Percentiles rank a stretch among this genome's conserved stretches.
Evolutionary conservation across 108 stramenopile genomes (phyloP).

Genomic region (Conticribra guillardii): DNA sequence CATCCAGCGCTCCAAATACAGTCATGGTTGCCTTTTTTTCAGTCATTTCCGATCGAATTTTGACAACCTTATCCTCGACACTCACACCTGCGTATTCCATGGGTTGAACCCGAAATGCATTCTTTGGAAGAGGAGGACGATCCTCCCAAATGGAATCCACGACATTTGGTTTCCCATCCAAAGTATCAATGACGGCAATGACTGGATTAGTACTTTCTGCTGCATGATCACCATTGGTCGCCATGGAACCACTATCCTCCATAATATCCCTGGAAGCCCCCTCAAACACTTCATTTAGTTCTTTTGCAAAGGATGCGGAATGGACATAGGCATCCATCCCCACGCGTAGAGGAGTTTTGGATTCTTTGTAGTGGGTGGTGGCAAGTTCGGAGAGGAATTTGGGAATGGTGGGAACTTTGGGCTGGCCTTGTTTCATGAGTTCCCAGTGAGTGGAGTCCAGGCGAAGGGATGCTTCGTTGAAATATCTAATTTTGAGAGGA

Average conservation of each 20-base stretch:
- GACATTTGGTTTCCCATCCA: constrained; percentile 68
- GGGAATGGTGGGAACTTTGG: constrained; percentile 70
- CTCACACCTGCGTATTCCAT: constrained; percentile 88
- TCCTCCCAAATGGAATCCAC: constrained; percentile 93
- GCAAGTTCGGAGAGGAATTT: constrained; percentile 69
- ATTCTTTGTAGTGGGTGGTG: constrained; percentile 35
- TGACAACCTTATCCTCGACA: constrained; percentile 78
- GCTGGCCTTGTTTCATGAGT: constrained; percentile 83
- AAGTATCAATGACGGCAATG: constrained; percentile 65
- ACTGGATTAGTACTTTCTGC: constrained; percentile 3
- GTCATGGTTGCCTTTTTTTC: constrained; percentile 80
- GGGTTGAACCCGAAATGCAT: constrained; percentile 85
- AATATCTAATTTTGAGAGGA: constrained; percentile 58
- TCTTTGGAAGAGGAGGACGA: constrained; percentile 76
- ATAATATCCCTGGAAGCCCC: constrained; percentile 53
- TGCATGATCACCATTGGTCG: background rate
- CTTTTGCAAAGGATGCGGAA: constrained; percentile 79
- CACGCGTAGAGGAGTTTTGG: constrained; percentile 44
- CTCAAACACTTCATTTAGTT: constrained; percentile 66
- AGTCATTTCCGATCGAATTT: constrained; percentile 74
- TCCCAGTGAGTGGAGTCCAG: constrained; percentile 73
- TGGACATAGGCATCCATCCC: constrained; percentile 87
- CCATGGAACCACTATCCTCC: constrained; percentile 25
- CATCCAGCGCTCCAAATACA: constrained; percentile 92
- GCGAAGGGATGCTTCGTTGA: constrained; percentile 88